Evolutionary conservation across 2,329 filamentous ascomycete species (phyloP), one percentile per base, ranked within the genome.

Genomic region (Calonectria hongkongensis): DNA sequence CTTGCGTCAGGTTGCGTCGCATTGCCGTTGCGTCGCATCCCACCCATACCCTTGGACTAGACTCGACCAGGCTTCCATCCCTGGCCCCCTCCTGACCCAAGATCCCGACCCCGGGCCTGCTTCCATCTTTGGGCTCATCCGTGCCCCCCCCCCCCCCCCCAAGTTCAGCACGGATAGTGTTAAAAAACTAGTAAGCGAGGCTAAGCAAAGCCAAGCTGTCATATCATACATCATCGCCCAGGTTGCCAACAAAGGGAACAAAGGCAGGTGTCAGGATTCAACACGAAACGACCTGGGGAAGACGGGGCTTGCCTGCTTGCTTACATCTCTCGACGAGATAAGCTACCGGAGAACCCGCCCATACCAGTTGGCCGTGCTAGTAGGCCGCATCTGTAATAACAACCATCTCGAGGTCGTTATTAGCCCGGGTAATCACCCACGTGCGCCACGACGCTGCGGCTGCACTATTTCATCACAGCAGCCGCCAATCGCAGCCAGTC

Each of bases 371-470:
- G n/a, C 70, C 73, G 45, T 65, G 43, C 28, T 73, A 72, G 70
- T 62, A 65, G 74, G 15, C 63, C 56, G 69, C 72, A 74, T 74
- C 43, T 50, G 30, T 60, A 41, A 62, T n/a, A 69, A 66, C 47
- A 47, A 36, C 48, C 47, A 39, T 43, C 51, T 64, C 36, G 64
- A n/a, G 39, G 39, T 56, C 16, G 47, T 50, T 66, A 74, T 74
- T 74, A 70, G 72, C 66, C 58, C 51, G 36, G 73, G 68, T 68
- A 64, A 56, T 76, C 74, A 68, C 70, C 70, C 78, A 78, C 78
- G 78, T 80, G 78, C 72, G 67, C 66, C 71, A 68, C 73, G 66
- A 66, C 75, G 66, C 78, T 80, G 78, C 77, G 73, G 72, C 76
- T 77, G 68, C 47, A 63, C 69, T 48, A 68, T 72, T 72, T 79